Conservation (phyloP, 495 filamentous ascomycete genomes). For the Penicillium paradoxum region DNA sequence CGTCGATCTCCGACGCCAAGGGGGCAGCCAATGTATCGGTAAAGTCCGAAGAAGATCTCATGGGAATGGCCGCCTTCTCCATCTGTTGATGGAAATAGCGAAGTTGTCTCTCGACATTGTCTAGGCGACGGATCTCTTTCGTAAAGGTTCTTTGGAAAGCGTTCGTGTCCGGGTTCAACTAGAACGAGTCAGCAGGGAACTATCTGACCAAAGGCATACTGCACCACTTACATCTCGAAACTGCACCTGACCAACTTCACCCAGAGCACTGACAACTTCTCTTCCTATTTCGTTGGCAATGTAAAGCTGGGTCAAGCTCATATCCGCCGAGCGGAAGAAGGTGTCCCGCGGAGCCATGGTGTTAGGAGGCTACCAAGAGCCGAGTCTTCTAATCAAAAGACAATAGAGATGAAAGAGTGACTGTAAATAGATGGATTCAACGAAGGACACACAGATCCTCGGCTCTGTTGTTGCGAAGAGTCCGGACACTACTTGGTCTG, state of each 20-base stretch:
- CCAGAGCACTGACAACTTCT: constrained; percentile 93
- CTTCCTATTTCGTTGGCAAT: constrained; percentile 97
- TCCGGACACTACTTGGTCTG: constrained; percentile 5
- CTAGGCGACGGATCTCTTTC: constrained; percentile 90
- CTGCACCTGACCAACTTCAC: constrained; percentile 91
- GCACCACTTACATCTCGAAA: constrained; percentile 81
- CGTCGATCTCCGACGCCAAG: constrained; percentile 88
- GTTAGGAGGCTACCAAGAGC: constrained; percentile 27
- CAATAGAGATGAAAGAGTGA: constrained; percentile 2
- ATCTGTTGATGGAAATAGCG: constrained; percentile 93
- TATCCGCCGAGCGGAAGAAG: constrained; percentile 99
- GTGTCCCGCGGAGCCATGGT: constrained; percentile 67
- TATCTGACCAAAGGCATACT: not conserved
- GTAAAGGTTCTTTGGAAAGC: constrained; percentile 98
- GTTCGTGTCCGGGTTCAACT: constrained; percentile 88
- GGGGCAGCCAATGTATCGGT: constrained; percentile 78
- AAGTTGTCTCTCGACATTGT: constrained; percentile 96
- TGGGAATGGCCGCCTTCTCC: constrained; percentile 80
- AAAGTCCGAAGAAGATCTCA: constrained; percentile 81
- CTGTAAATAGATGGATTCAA: constrained; percentile 2
- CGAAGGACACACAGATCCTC: constrained; percentile 16
- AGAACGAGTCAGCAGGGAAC: constrained; percentile 8
- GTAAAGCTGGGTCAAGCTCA: constrained; percentile 99
- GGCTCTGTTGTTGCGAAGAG: not conserved
- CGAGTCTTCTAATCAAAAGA: constrained; percentile 24